A percentile compares a stretch with the other conserved stretches of the same genome.
These are phyloP conservation scores for Chrysanthemum seticuspe DNA, from an alignment of 129 eudicot genomes.

Conservation along the genomic window DNA sequence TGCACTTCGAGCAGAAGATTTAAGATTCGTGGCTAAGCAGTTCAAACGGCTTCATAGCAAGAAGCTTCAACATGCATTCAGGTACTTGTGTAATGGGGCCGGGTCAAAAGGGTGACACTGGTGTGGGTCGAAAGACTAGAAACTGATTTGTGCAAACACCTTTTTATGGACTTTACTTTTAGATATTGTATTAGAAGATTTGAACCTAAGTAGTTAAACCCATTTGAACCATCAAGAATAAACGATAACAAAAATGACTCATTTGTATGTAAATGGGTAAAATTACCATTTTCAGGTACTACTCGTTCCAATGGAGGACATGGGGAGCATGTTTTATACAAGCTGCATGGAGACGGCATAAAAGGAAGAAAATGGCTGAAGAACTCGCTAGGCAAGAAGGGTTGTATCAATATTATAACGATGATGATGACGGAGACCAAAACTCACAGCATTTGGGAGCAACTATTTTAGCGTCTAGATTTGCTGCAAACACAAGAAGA, in stretches of 20 bases:
- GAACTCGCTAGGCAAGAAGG: conserved; percentile 45
- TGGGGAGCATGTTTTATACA: conserved; percentile 71
- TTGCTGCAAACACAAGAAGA: conserved; percentile 61
- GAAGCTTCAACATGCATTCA: conserved; percentile 72
- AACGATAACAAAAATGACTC: background rate
- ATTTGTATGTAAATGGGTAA: background rate
- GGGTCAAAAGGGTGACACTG: background rate
- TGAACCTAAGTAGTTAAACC: background rate
- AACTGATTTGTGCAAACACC: background rate
- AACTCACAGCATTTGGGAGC: conserved; percentile 49
- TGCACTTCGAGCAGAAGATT: conserved; percentile 76
- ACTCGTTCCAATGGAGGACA: conserved; percentile 74
- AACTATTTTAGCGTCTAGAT: conserved; percentile 59
- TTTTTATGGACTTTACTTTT: background rate
- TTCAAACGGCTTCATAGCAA: conserved; percentile 79
- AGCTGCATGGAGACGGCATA: conserved; percentile 64
- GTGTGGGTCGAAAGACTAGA: background rate
- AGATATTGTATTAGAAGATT: too few relatives aligned
- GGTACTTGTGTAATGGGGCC: conserved; percentile 32
- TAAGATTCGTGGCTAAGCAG: conserved; percentile 66
- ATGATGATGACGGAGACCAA: conserved; percentile 24
- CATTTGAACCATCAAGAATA: background rate
- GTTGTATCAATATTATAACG: conserved; percentile 24
- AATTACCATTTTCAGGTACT: conserved; percentile 39
- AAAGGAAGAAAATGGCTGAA: conserved; percentile 48